Evolutionary conservation across 2,329 filamentous ascomycete species (phyloP).

Genomic region (Chaetothyriales sp.): DNA sequence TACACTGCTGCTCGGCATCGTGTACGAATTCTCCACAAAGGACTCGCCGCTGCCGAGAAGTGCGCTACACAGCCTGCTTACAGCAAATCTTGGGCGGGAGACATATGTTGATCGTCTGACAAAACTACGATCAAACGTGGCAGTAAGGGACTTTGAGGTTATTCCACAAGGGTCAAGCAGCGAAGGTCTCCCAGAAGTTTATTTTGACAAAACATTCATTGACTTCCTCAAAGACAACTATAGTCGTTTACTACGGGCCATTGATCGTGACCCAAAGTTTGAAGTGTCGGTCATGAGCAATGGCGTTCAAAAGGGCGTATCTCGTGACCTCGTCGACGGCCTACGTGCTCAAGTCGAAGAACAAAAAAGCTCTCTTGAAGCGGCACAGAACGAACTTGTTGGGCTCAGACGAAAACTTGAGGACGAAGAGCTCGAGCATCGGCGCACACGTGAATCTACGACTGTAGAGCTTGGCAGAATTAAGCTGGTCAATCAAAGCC

Average conservation of each 20-base stretch:
- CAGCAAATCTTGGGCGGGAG: conserved; percentile 66
- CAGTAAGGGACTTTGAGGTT: conserved; percentile 83
- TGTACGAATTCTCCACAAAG: conserved; percentile 96
- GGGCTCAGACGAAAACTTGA: conserved; percentile 43
- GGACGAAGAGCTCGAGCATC: conserved; percentile 61
- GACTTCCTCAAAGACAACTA: conserved; percentile 96
- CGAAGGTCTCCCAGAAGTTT: conserved; percentile 59
- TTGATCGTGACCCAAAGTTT: conserved; percentile 79
- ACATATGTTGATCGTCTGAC: conserved; percentile 72
- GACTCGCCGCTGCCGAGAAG: conserved; percentile 79
- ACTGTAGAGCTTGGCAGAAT: conserved; percentile 43
- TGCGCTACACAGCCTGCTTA: conserved; percentile 66
- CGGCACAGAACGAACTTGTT: conserved; percentile 43
- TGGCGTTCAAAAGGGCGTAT: conserved; percentile 75
- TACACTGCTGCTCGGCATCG: conserved; percentile 68
- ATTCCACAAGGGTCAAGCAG: conserved; percentile 46
- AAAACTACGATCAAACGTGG: conserved; percentile 60
- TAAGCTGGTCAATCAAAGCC: conserved; percentile 54
- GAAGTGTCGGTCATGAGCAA: conserved; percentile 72
- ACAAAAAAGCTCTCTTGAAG: conserved; percentile 48
- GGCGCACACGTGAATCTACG: conserved; percentile 47
- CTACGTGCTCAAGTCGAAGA: conserved; percentile 65
- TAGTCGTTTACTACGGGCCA: conserved; percentile 65
- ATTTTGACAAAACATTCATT: conserved; percentile 73
- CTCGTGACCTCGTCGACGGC: conserved; percentile 82